Evolutionary conservation across 2,329 filamentous ascomycete species (phyloP).

Genomic region (Xylaria sp.): DNA sequence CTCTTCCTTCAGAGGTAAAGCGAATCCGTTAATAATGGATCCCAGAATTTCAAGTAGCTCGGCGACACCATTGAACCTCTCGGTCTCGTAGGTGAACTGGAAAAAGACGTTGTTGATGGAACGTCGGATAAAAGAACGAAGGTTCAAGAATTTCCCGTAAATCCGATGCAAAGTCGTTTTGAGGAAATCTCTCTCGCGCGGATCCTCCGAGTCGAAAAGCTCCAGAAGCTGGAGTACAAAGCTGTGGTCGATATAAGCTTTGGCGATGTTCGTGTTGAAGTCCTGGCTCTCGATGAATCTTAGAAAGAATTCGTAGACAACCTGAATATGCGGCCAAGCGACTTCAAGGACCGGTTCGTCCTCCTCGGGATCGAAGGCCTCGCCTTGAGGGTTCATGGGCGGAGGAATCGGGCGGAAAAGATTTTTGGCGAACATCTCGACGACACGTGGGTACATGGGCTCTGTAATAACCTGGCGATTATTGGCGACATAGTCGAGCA

Average conservation of each 20-base stretch:
- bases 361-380: slow-evolving; percentile 97
- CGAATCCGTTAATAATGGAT: slow-evolving; percentile 99
- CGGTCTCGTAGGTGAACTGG: slow-evolving; percentile 98
- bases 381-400: slow-evolving; percentile 95
- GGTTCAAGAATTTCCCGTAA: slow-evolving; percentile 97
- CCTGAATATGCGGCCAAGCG: slow-evolving; percentile 98
- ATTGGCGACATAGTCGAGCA: slow-evolving; percentile 97
- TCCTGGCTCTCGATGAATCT: slow-evolving; percentile 99
- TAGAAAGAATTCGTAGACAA: slow-evolving; percentile 99
- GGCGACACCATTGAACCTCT: slow-evolving; percentile 97
- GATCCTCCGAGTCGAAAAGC: slow-evolving; percentile 97
- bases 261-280: slow-evolving; percentile 99
- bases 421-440: slow-evolving; percentile 99
- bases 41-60: slow-evolving; percentile 95
- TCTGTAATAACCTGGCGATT: slow-evolving; percentile 98
- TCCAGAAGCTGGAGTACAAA: slow-evolving; percentile 97
- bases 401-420: slow-evolving; percentile 96
- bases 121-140: slow-evolving; percentile 93
- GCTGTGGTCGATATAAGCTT: slow-evolving; percentile 97
- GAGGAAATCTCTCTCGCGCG: slow-evolving; percentile 92
- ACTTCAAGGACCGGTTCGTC: slow-evolving; percentile 98
- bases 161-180: slow-evolving; percentile 98
- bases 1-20: slow-evolving; percentile 93
- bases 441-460: slow-evolving; percentile 97
- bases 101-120: slow-evolving; percentile 99